Base-by-base conservation (phyloP, 345 rosid genomes). In the Ceriops zippeliana region DNA sequence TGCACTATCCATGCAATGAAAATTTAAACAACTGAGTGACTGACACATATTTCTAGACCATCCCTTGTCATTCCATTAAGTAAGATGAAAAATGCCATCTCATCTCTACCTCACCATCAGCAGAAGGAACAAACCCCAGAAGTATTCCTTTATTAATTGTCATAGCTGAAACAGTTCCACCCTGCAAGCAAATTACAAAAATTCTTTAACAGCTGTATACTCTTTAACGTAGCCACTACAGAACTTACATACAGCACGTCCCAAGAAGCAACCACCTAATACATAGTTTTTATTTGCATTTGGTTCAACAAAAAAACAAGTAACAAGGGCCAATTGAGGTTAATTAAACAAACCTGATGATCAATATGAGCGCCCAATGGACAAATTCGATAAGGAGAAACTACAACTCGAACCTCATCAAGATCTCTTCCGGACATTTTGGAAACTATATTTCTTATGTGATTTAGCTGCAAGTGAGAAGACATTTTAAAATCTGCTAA, bases 351-450 rank as follows among this genome's bases (percentile, higher is more conserved):
- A 47, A 89, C 98, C 95, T 93, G 99, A 71, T 89, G 99, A 85
- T 93, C 99, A 66, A 89, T 87, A 75, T 86, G 97, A 79, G 99
- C 99, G 67, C 97, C 99, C 75, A 93, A 72, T 35, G 99, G 97
- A 83, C 97, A 93, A 49, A 93, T 91, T 74, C 97, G 85, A 69
- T 91, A 86, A 62, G 99, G 97, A 54, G 99, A 84, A 15, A 84
- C 84, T n/a, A 84, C 96, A 37, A 89, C 83, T 51, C 84, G 85
- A 77, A 88, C 92, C 58, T 88, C 89, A 58, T 61, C 85, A 2
- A 69, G 62, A 58, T 68, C 73, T 78, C 66, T 83, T 72, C 93
- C 93, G 34, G 85, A 67, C 88, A 91, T 89, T 75, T 66, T 74
- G 35, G 87, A 76, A 69, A 87, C 93, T 42, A 70, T 72, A 21